A percentile compares a stretch with the other conserved stretches of the same genome.
phyloP scores from a whole-genome alignment of 257 asterid species.

The Solanum habrochaites region DNA sequence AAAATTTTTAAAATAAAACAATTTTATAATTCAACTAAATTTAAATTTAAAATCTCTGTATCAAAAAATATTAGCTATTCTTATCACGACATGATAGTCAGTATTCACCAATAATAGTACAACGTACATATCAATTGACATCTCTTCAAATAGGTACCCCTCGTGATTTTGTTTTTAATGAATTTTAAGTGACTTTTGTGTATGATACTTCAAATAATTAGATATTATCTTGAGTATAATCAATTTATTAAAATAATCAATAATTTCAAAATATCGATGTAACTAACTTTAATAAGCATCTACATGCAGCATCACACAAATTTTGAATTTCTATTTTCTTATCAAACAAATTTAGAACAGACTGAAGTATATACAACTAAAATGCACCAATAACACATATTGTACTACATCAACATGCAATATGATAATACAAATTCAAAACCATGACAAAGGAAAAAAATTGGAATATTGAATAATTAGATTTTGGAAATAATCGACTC shows the following conservation, averaged over 20 bases:
- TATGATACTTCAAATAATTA: not conserved
- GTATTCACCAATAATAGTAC: not conserved
- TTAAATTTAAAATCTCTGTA: not conserved
- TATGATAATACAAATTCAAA: not conserved
- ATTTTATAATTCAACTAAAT: rapidly evolving
- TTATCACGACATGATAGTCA: not conserved
- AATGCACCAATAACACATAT: not conserved
- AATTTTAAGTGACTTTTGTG: not conserved
- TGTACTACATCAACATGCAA: not conserved
- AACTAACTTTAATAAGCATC: not conserved
- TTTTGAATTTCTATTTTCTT: not conserved
- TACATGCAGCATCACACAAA: not conserved
- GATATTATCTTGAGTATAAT: not conserved
- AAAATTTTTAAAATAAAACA: rapidly evolving
- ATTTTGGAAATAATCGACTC: not conserved
- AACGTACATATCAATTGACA: not conserved
- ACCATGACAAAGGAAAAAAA: not conserved
- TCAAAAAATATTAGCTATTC: not conserved
- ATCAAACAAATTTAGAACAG: not conserved
- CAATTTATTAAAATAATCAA: not conserved
- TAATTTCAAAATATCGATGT: not conserved
- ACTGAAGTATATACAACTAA: not conserved
- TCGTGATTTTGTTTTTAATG: no score
- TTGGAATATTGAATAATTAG: not conserved
- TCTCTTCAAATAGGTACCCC: no score